Evolutionary conservation across 1,284 basidiomycete genomes (phyloP).

Genomic region (Ustilago crameri): DNA sequence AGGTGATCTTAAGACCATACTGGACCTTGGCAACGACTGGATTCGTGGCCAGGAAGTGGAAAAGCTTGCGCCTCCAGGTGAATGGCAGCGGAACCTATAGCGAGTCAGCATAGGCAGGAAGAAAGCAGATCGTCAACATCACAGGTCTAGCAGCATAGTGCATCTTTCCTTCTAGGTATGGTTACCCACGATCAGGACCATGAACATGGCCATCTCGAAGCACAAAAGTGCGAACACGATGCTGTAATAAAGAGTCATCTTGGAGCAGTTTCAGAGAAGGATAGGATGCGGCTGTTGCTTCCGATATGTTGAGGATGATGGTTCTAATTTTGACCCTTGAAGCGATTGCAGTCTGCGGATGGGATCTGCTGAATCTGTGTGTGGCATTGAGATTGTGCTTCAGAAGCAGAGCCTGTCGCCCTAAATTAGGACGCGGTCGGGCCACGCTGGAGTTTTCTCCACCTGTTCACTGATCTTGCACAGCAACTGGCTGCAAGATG

Average conservation of each 20-base stretch:
- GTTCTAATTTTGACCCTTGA: neutral
- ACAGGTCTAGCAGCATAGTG: no score
- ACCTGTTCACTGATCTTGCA: neutral
- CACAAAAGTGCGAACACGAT: conserved; percentile 65
- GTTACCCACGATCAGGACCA: conserved; percentile 61
- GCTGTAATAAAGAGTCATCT: conserved; percentile 67
- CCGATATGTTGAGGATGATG: neutral
- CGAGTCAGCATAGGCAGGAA: neutral
- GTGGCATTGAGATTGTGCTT: no score
- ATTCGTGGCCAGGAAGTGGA: conserved; percentile 76
- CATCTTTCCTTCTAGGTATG: no score
- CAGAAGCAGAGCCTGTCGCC: no score
- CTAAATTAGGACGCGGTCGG: conserved; percentile 10
- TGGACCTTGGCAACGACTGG: conserved; percentile 71
- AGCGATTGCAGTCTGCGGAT: no score
- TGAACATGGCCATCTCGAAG: conserved; percentile 67
- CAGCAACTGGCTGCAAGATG: conserved; percentile 3
- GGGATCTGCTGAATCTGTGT: no score
- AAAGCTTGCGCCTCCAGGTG: conserved; percentile 77
- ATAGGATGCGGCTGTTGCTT: no score
- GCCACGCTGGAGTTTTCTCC: conserved; percentile 5
- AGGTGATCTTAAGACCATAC: conserved; percentile 85
- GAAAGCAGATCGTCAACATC: neutral
- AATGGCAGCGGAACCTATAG: conserved; percentile 77
- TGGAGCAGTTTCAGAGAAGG: conserved; percentile 1